Percentiles rank a stretch among this genome's conserved stretches.
These are phyloP conservation scores for Quercus berberidifolia DNA, from an alignment of 306 rosid genomes.

Conservation along the genomic window DNA sequence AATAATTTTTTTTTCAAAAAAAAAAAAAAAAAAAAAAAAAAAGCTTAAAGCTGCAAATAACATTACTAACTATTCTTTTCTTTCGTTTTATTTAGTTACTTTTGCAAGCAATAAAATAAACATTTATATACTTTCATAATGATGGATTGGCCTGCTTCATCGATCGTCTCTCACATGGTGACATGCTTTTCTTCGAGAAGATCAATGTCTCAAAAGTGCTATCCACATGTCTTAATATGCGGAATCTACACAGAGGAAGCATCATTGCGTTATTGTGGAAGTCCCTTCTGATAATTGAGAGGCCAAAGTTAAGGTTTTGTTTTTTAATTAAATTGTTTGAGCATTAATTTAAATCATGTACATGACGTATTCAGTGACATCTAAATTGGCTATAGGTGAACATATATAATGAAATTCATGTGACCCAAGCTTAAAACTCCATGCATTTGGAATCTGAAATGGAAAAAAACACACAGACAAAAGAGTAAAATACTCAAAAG, in stretches of 20 bases:
- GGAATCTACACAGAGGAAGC: neutral
- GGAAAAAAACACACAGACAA: too few species aligned
- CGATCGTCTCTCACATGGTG: neutral
- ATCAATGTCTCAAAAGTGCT: neutral
- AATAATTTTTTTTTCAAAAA: neutral
- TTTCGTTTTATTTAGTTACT: neutral
- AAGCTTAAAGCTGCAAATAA: neutral
- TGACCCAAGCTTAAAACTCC: neutral
- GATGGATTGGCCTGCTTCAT: neutral
- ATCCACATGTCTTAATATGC: neutral
- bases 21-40: neutral
- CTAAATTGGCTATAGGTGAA: neutral
- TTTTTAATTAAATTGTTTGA: neutral
- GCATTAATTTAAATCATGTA: too few species aligned
- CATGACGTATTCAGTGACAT: neutral
- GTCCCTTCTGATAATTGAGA: neutral
- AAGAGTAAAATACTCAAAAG: too few species aligned
- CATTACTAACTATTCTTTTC: neutral
- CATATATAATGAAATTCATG: neutral
- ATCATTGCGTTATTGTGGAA: neutral
- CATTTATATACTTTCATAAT: neutral
- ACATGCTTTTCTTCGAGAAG: neutral
- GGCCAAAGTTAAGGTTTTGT: neutral
- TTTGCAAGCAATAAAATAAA: neutral
- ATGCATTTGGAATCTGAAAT: too few species aligned